Evolutionary conservation across 192 early-diverging fungal species (phyloP).

Genomic region (Coemansia sp.): DNA sequence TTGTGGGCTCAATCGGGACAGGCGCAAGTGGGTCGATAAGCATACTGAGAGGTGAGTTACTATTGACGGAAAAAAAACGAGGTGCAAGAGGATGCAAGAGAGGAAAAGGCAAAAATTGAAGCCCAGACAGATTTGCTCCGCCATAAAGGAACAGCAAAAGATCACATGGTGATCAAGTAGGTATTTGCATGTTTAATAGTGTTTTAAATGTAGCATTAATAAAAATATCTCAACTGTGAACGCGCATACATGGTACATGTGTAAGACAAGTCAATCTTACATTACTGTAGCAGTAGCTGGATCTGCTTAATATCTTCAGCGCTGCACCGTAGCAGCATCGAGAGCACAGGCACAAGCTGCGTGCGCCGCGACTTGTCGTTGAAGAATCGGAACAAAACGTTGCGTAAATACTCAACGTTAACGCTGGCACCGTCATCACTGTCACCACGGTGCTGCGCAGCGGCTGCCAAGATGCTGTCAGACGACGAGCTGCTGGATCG

Average conservation of each 20-base stretch:
- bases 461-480: background rate
- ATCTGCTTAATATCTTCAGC: conserved; percentile 60
- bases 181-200: too few species aligned
- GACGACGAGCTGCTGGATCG: conserved; percentile 36
- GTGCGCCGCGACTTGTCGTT: conserved; percentile 51
- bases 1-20: too few species aligned
- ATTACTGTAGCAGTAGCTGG: conserved; percentile 32
- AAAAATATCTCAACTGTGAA: too few species aligned
- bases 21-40: too few species aligned
- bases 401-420: conserved; percentile 52
- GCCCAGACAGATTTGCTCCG: too few species aligned
- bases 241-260: background rate
- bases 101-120: too few species aligned
- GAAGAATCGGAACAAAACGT: conserved; percentile 52
- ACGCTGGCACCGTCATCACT: conserved; percentile 15
- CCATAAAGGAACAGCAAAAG: too few species aligned
- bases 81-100: too few species aligned
- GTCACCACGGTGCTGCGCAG: background rate
- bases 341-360: conserved; percentile 65
- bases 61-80: too few species aligned
- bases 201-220: too few species aligned
- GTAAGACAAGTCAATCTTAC: background rate
- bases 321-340: conserved; percentile 60
- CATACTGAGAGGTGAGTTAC: too few species aligned
- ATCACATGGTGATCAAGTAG: too few species aligned